Base-by-base conservation (phyloP, 78 protist species). In the Salpingoeca rosetta region DNA sequence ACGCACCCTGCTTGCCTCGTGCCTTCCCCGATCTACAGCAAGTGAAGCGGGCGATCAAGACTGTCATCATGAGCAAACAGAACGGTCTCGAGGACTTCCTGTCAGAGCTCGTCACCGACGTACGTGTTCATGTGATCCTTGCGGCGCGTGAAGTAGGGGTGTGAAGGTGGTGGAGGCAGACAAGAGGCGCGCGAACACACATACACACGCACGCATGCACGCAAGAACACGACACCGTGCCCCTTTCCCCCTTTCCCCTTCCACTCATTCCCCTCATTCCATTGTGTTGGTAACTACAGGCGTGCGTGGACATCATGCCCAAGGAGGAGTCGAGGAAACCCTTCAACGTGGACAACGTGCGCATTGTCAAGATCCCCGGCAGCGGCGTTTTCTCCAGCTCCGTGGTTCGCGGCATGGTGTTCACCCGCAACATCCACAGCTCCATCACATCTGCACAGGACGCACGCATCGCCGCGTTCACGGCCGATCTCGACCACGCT, bases 291-390 rank as follows among this genome's bases (percentile, higher is more conserved):
- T n/a, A n/a, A n/a, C n/a, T n/a, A n/a, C n/a, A n/a, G 43, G 99
- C 98, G 27, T 95, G 98, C 85, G 26, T 95, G 77, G 79, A 65
- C 78, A 93, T 92, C 24, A 43, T 89, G 28, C 95, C 94, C 82
- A 94, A 92, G 88, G 86, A 93, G 73, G 75, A 85, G n/a, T 51
- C 42, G 22, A 82, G 90, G 31, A 22, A 22, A 17, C 65, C 65
- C 80, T 99, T 99, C 94, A 97, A 94, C 91, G 96, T 95, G 27
- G 99, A 99, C 92, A 98, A 97, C 81, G 95, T 99, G 3, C 92
- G 99, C 56, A 96, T 94, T 3, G 90, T 90, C 76, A 99, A 99
- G 92, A 90, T 99, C 75, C 78, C 82, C 31, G 99, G 99, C 43
- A 93, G 91, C 40, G 78, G 94, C 51, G 91, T 97, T 25, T 24